Evolutionary conservation across 352 stramenopile species (phyloP).

Genomic region (Pythium dissimile): DNA sequence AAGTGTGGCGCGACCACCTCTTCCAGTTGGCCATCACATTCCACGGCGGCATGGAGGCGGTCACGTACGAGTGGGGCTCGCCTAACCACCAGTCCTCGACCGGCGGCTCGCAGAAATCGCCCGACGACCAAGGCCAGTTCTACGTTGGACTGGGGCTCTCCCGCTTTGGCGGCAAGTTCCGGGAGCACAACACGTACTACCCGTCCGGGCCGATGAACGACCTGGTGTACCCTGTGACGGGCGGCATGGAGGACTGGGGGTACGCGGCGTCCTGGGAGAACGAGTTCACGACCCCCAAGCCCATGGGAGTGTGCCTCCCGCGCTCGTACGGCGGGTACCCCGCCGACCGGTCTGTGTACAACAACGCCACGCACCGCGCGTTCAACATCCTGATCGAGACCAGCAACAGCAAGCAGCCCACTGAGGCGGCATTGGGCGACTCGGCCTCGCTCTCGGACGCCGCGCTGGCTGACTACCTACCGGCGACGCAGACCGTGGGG

Average conservation of each 20-base stretch:
- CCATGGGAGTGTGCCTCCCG: slow-evolving; percentile 74
- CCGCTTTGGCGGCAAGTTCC: slow-evolving; percentile 66
- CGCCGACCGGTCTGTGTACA: slow-evolving; percentile 85
- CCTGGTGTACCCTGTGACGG: slow-evolving; percentile 93
- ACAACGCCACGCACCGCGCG: slow-evolving; percentile 84
- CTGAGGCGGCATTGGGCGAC: slow-evolving; percentile 61
- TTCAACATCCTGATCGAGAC: slow-evolving; percentile 96
- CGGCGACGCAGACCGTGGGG: slow-evolving; percentile 54
- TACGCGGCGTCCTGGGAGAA: slow-evolving; percentile 89
- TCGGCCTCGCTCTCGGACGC: slow-evolving; percentile 41
- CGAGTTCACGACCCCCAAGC: slow-evolving; percentile 32
- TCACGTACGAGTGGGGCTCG: slow-evolving; percentile 97
- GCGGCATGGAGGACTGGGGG: slow-evolving; percentile 96
- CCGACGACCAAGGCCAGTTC: slow-evolving; percentile 53
- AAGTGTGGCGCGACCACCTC: slow-evolving; percentile 93
- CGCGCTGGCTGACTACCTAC: slow-evolving; percentile 41
- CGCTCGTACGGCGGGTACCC: slow-evolving; percentile 85
- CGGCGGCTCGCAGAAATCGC: slow-evolving; percentile 32
- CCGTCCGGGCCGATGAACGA: slow-evolving; percentile 88
- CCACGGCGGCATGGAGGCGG: slow-evolving; percentile 93
- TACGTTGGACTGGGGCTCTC: slow-evolving; percentile 55
- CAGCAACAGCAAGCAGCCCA: slow-evolving; percentile 84
- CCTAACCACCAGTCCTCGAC: slow-evolving; percentile 66
- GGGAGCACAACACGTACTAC: slow-evolving; percentile 55
- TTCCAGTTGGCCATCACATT: slow-evolving; percentile 97